phyloP scores from a whole-genome alignment of 345 rosid species.

The Rhodamnia rubescens region DNA sequence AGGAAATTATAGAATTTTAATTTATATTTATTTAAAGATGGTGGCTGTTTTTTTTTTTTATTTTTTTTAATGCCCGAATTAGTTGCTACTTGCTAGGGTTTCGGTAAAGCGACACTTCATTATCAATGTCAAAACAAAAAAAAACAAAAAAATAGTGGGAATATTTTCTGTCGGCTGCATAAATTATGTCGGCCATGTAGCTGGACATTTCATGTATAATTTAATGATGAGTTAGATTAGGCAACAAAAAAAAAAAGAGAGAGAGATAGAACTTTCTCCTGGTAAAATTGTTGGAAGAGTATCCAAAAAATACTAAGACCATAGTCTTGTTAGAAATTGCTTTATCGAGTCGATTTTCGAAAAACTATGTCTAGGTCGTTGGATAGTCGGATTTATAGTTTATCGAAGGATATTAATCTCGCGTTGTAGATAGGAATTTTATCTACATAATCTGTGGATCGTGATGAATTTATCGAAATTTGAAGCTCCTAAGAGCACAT shows the following conservation, averaged over 20 bases:
- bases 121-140: neutral
- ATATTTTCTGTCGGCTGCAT: neutral
- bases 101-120: neutral
- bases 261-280: neutral
- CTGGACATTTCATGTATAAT: neutral
- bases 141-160: neutral
- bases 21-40: neutral
- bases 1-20: neutral
- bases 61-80: neutral
- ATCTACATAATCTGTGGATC: neutral
- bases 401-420: neutral
- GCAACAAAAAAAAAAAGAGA: neutral
- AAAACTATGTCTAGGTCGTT: neutral
- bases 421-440: neutral
- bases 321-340: neutral
- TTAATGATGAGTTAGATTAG: neutral
- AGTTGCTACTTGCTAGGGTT: neutral
- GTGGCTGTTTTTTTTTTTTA: fast-evolving
- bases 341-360: neutral
- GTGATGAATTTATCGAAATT: neutral
- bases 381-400: neutral
- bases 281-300: neutral
- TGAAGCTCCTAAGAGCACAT: neutral
- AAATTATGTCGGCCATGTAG: neutral
- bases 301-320: neutral